phyloP scores from a whole-genome alignment of 176 grass and related monocot species.

The Coix lacrymajobi region DNA sequence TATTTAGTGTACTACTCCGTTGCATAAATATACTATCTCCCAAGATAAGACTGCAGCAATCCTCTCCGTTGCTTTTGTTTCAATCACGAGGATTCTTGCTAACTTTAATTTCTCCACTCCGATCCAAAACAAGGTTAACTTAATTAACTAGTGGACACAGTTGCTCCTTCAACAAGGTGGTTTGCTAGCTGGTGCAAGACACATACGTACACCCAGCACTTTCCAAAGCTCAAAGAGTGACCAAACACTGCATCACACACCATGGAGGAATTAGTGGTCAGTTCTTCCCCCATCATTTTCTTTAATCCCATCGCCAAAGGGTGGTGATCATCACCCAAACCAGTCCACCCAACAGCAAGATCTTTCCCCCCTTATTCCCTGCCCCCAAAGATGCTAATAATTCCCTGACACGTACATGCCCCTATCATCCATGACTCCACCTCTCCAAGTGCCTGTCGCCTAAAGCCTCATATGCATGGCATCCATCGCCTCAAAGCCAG shows the following conservation, averaged over 20 bases:
- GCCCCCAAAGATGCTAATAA: slow-evolving; percentile 16
- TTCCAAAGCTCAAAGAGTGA: neutral
- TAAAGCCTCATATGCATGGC: slow-evolving; percentile 16
- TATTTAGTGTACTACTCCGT: neutral
- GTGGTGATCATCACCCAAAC: neutral
- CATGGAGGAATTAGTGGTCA: slow-evolving; percentile 17
- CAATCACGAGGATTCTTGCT: neutral
- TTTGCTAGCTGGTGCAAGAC: slow-evolving; percentile 3
- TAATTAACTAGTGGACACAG: neutral
- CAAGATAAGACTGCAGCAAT: neutral
- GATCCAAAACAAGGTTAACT: neutral
- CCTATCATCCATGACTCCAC: slow-evolving; percentile 15
- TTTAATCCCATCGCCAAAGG: neutral
- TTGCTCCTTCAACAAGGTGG: neutral
- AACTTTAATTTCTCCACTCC: neutral
- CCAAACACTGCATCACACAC: neutral
- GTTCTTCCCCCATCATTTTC: neutral
- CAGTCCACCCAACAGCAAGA: neutral
- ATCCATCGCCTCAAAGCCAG: neutral
- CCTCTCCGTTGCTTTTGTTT: neutral
- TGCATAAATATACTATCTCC: neutral
- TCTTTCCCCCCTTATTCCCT: slow-evolving; percentile 14
- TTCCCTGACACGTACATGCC: slow-evolving; percentile 10
- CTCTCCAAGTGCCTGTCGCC: slow-evolving; percentile 23
- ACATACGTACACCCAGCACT: slow-evolving; percentile 7